phyloP scores from a whole-genome alignment of 305 asterid genomes.

The Fraxinus sp. region DNA sequence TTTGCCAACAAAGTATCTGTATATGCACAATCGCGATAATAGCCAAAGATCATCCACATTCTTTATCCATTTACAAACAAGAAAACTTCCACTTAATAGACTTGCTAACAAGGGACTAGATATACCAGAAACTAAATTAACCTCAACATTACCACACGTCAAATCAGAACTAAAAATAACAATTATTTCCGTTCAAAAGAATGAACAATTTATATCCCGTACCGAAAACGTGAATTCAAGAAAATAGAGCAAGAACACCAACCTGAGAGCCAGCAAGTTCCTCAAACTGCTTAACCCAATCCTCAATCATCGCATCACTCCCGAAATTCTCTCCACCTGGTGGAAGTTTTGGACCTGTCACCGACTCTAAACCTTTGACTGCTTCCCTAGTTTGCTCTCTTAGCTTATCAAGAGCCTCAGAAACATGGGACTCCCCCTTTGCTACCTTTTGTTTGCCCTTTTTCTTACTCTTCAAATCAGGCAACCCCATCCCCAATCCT shows the following conservation, averaged over 20 bases:
- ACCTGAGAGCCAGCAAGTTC: conserved; percentile 96
- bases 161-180: background rate
- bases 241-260: conserved; percentile 18
- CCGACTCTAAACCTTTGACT: conserved; percentile 81
- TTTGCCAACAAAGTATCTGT: background rate
- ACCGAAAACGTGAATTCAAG: conserved; percentile 8
- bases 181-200: background rate
- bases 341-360: conserved; percentile 47
- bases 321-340: conserved; percentile 46
- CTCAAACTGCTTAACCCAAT: conserved; percentile 97
- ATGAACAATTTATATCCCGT: background rate
- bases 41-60: background rate
- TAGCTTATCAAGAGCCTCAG: conserved; percentile 92
- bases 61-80: background rate
- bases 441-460: conserved; percentile 77
- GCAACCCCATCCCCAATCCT: conserved; percentile 92
- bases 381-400: conserved; percentile 93
- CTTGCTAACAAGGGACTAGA: background rate
- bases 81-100: background rate
- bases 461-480: conserved; percentile 82
- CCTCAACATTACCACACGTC: background rate
- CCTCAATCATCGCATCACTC: conserved; percentile 88
- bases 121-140: background rate
- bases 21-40: background rate
- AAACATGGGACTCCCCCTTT: conserved; percentile 62